A percentile compares a stretch with the other conserved stretches of the same genome.
These are phyloP conservation scores for Solanum chacoense DNA, from an alignment of 305 asterid species.

Conservation along the genomic window DNA sequence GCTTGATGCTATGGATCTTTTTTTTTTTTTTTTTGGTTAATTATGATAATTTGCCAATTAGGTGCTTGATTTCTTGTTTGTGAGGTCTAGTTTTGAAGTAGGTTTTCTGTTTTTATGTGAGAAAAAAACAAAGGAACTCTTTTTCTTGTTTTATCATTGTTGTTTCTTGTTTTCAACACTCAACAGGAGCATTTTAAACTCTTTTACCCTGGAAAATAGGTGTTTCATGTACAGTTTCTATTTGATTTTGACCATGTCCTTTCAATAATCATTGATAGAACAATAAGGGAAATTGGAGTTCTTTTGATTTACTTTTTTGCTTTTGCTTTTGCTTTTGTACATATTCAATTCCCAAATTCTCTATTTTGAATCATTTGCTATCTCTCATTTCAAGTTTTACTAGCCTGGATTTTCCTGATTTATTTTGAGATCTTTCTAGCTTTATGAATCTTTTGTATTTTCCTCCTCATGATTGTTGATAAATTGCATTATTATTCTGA, in stretches of 20 bases:
- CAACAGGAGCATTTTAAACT: background rate
- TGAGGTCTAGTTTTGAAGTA: background rate
- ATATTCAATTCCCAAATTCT: background rate
- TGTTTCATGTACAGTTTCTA: background rate
- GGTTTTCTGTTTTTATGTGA: background rate
- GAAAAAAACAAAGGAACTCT: background rate
- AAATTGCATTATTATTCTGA: conserved; percentile 5
- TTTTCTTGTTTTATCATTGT: background rate
- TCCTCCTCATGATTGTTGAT: background rate
- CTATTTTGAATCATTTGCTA: background rate
- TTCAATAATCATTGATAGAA: background rate
- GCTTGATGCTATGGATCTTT: conserved; percentile 2
- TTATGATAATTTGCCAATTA: background rate
- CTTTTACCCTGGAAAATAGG: background rate
- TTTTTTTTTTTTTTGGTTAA: background rate
- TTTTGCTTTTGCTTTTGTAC: background rate
- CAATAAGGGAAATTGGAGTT: background rate
- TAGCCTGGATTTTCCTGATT: background rate
- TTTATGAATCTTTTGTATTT: background rate
- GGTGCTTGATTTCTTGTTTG: background rate
- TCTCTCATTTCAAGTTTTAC: background rate
- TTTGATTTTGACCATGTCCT: background rate
- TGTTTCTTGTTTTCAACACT: background rate
- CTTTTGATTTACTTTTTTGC: background rate
- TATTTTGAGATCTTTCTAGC: background rate